Conservation (phyloP, 106 monocot genomes). For the Allium sativum region DNA sequence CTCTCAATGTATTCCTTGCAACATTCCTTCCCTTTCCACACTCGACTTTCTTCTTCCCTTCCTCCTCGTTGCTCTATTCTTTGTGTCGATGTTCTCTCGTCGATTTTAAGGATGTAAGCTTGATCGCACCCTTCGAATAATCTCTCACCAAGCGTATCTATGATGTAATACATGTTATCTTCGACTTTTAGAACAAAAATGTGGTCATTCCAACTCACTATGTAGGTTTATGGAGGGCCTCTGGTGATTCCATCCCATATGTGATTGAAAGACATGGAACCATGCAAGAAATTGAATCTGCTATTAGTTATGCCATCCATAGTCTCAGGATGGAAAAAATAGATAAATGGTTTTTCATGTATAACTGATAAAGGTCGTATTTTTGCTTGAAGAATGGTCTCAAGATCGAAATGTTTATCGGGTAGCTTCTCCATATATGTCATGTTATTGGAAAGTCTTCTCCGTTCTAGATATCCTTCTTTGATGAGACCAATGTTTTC, state of each 20-base stretch:
- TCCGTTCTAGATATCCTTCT: constrained; percentile 84
- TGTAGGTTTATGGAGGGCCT: constrained; percentile 33
- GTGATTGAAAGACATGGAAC: constrained; percentile 80
- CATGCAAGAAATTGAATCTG: constrained; percentile 55
- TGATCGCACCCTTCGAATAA: constrained; percentile 80
- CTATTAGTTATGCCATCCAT: constrained; percentile 9
- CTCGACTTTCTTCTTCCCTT: constrained; percentile 37
- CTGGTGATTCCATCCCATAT: constrained; percentile 37
- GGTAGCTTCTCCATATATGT: constrained; percentile 43
- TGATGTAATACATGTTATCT: constrained; percentile 61
- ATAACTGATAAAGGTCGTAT: constrained; percentile 46
- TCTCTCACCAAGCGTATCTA: constrained; percentile 93
- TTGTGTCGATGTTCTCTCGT: constrained; percentile 32
- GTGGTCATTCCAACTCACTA: constrained; percentile 98
- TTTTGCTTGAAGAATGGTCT: constrained; percentile 73
- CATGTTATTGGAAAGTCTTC: constrained; percentile 59
- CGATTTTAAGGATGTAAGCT: constrained; percentile 88
- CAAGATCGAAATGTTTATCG: constrained; percentile 90
- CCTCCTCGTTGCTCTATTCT: constrained; percentile 14
- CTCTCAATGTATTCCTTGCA: constrained; percentile 93
- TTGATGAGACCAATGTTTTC: too few species aligned
- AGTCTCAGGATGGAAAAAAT: constrained; percentile 80
- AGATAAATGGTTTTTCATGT: constrained; percentile 58
- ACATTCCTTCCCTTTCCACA: constrained; percentile 63
- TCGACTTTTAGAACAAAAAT: constrained; percentile 83